These are phyloP conservation scores for Jimgerdemannia lactiflua DNA, from an alignment of 192 early-diverging fungal genomes.

Conservation along the genomic window DNA sequence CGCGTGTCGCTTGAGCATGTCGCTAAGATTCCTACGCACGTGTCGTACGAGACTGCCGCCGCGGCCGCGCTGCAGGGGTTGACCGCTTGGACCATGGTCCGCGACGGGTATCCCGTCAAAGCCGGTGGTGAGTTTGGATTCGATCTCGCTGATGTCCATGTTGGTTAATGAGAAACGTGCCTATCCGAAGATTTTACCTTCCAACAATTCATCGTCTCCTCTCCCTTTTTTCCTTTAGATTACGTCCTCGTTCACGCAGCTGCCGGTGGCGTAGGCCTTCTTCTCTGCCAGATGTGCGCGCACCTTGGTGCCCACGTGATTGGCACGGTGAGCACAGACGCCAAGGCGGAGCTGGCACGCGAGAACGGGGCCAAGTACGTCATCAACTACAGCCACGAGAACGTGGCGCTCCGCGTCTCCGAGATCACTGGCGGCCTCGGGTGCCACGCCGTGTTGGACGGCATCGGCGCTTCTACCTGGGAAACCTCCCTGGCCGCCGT, in stretches of 20 bases:
- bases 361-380: conserved; percentile 68
- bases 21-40: conserved; percentile 44
- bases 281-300: conserved; percentile 77
- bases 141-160: conserved; percentile 14
- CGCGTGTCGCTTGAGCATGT: conserved; percentile 32
- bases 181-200: neutral
- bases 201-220: neutral
- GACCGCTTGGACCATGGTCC: conserved; percentile 75
- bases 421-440: conserved; percentile 72
- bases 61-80: conserved; percentile 75
- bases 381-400: conserved; percentile 70
- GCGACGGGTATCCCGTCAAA: conserved; percentile 68
- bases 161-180: neutral
- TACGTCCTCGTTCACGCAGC: conserved; percentile 87
- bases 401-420: conserved; percentile 63
- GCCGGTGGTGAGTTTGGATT: conserved; percentile 24
- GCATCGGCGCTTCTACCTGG: conserved; percentile 91
- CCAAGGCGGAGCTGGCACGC: conserved; percentile 64
- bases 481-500: conserved; percentile 63
- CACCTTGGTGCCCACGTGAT: conserved; percentile 83
- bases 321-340: conserved; percentile 71
- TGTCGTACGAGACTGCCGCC: conserved; percentile 60
- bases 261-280: conserved; percentile 84
- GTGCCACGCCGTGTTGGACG: conserved; percentile 82
- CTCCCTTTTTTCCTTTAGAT: conserved; percentile 31